These are phyloP conservation scores for Mycena citricolor DNA, from an alignment of 1,284 basidiomycete species.

Conservation along the genomic window DNA sequence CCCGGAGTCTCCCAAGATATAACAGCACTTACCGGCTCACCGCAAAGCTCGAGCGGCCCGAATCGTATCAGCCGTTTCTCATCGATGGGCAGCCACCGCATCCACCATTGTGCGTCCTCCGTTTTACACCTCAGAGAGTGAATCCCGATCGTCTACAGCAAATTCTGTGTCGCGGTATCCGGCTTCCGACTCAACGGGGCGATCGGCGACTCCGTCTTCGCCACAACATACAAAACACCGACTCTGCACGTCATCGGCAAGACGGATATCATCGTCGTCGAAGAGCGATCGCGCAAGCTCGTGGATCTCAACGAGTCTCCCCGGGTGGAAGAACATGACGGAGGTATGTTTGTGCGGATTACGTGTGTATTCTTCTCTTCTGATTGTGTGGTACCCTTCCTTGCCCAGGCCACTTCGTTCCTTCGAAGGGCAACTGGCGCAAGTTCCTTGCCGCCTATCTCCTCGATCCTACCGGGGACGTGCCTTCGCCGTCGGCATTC, in stretches of 20 bases:
- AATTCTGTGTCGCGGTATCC: slow-evolving; percentile 69
- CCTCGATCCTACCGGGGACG: slow-evolving; percentile 35
- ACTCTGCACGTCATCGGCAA: slow-evolving; percentile 81
- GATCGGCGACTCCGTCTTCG: slow-evolving; percentile 54
- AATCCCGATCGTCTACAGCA: slow-evolving; percentile 36
- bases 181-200: slow-evolving; percentile 63
- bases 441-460: slow-evolving; percentile 63
- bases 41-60: slow-evolving; percentile 29
- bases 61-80: slow-evolving; percentile 64
- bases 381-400: neutral
- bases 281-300: slow-evolving; percentile 66
- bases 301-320: slow-evolving; percentile 56
- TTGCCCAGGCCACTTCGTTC: slow-evolving; percentile 72
- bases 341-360: slow-evolving; percentile 65
- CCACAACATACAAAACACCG: slow-evolving; percentile 61
- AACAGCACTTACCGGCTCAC: slow-evolving; percentile 22
- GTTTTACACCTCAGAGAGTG: neutral
- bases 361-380: neutral
- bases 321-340: slow-evolving; percentile 72
- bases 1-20: slow-evolving; percentile 40
- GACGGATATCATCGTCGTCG: slow-evolving; percentile 78
- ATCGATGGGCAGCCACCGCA: slow-evolving; percentile 63
- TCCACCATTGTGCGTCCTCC: slow-evolving; percentile 61
- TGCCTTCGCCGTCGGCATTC: slow-evolving; percentile 37
- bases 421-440: slow-evolving; percentile 72